phyloP scores from a whole-genome alignment of 352 stramenopile species.

The Phytophthora melonis region DNA sequence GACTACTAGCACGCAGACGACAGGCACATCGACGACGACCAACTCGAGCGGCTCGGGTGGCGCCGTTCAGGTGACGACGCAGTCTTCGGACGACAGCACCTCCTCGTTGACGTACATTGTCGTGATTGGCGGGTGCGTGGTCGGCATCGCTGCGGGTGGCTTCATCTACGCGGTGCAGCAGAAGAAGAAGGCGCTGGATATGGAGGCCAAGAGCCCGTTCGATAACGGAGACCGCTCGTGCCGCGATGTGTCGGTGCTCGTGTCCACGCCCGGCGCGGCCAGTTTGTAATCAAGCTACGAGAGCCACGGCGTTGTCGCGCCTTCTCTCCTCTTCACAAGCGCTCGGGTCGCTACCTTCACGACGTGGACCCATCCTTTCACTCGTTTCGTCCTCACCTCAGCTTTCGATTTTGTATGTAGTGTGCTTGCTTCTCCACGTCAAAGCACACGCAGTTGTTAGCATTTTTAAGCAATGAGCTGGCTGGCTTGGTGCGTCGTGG shows the following conservation, averaged over 20 bases:
- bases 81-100: slow-evolving; percentile 43
- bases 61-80: slow-evolving; percentile 53
- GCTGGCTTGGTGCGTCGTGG: slow-evolving; percentile 11
- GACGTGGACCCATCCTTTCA: slow-evolving; percentile 28
- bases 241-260: slow-evolving; percentile 46
- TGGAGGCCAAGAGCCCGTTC: slow-evolving; percentile 54
- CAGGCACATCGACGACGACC: slow-evolving; percentile 29
- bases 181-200: slow-evolving; percentile 60
- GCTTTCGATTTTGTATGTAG: slow-evolving; percentile 18
- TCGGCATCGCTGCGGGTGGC: slow-evolving; percentile 45
- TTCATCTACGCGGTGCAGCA: slow-evolving; percentile 60
- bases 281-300: slow-evolving; percentile 23
- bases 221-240: slow-evolving; percentile 33
- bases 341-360: slow-evolving; percentile 34
- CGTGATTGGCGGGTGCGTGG: slow-evolving; percentile 44
- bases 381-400: slow-evolving; percentile 12
- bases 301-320: slow-evolving; percentile 7
- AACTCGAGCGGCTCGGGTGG: slow-evolving; percentile 25
- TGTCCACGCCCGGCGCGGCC: slow-evolving; percentile 40
- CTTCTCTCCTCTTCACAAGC: slow-evolving; percentile 16
- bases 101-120: slow-evolving; percentile 47
- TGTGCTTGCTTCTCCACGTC: slow-evolving; percentile 33
- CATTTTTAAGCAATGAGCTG: slow-evolving; percentile 19
- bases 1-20: slow-evolving; percentile 21
- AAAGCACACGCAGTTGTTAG: slow-evolving; percentile 28